Conservation (phyloP, 208 protist genomes). For the Trichomonas vaginalis region DNA sequence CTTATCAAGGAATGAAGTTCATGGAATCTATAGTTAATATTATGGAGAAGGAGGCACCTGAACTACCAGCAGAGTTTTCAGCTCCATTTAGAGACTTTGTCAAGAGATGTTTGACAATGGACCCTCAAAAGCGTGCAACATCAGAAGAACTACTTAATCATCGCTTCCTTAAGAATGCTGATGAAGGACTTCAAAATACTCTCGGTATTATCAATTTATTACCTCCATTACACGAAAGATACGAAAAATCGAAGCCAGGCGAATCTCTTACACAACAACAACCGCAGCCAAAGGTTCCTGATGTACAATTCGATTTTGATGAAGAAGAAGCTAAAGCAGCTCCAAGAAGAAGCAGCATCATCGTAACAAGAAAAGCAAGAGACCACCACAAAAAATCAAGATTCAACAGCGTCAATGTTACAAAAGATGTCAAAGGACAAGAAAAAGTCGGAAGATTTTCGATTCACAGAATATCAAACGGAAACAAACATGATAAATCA, state of each 20-base stretch:
- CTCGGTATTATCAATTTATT: neutral
- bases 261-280: neutral
- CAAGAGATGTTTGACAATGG: constrained; percentile 33
- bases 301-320: neutral
- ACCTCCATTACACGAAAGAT: neutral
- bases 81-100: constrained; percentile 34
- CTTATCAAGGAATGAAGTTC: constrained; percentile 20
- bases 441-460: neutral
- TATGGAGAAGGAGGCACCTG: neutral
- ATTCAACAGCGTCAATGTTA: neutral
- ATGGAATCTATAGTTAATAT: neutral
- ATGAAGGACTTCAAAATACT: neutral
- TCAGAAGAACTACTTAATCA: constrained; percentile 27
- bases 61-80: constrained; percentile 17
- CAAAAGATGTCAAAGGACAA: neutral
- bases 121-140: constrained; percentile 29
- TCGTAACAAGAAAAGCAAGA: neutral
- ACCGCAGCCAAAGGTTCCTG: neutral
- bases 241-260: neutral
- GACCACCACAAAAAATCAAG: neutral
- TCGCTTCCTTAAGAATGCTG: constrained; percentile 26
- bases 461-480: neutral
- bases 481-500: neutral
- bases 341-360: neutral
- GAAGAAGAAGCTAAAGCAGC: neutral